Conservation (phyloP, 768 basidiomycete genomes). For the Kwoniella dendrophila region DNA sequence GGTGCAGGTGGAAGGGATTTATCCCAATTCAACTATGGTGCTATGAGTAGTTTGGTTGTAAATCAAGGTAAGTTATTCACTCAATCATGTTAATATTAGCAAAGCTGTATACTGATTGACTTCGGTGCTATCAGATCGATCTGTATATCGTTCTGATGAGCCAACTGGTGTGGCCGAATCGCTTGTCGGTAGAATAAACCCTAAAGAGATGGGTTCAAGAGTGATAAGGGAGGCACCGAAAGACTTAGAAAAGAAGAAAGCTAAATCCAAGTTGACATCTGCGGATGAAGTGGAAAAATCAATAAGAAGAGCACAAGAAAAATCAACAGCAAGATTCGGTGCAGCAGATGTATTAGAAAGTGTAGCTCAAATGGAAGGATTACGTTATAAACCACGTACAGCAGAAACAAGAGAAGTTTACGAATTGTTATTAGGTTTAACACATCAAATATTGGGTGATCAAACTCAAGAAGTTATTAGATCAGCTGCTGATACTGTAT, state of each 20-base stretch:
- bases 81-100: not conserved
- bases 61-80: slow-evolving; percentile 65
- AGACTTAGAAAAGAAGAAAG: slow-evolving; percentile 91
- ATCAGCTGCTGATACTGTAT: slow-evolving; percentile 87
- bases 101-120: not conserved
- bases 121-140: slow-evolving; percentile 51
- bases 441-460: slow-evolving; percentile 84
- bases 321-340: slow-evolving; percentile 63
- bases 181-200: slow-evolving; percentile 84
- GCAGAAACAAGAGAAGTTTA: slow-evolving; percentile 93
- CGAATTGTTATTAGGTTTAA: slow-evolving; percentile 80
- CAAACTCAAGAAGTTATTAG: slow-evolving; percentile 95
- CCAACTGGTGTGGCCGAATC: slow-evolving; percentile 95
- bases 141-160: slow-evolving; percentile 79
- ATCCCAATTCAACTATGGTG: slow-evolving; percentile 92
- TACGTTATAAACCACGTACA: slow-evolving; percentile 89
- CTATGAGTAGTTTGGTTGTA: slow-evolving; percentile 89
- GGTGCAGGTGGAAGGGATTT: slow-evolving; percentile 67
- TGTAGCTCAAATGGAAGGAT: slow-evolving; percentile 87
- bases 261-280: slow-evolving; percentile 62
- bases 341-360: slow-evolving; percentile 89
- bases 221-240: slow-evolving; percentile 79
- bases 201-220: slow-evolving; percentile 89
- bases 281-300: slow-evolving; percentile 52
- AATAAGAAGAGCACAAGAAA: slow-evolving; percentile 62